These are phyloP conservation scores for Tulasnella calospora DNA, from an alignment of 768 basidiomycete species.

Conservation along the genomic window DNA sequence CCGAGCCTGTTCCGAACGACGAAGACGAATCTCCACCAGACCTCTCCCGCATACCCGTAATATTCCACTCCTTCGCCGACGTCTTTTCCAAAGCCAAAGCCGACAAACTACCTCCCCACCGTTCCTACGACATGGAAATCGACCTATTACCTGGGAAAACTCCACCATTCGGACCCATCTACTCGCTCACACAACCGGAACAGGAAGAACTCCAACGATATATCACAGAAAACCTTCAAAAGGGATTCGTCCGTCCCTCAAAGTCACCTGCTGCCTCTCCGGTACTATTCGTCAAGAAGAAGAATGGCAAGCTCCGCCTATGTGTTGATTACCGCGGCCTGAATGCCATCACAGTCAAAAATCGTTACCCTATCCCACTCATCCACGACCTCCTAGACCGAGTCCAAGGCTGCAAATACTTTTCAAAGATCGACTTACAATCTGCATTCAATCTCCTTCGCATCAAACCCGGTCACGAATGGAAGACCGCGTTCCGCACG, in stretches of 20 bases:
- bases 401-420: conserved; percentile 28
- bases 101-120: no score
- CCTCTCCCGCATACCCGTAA: no score
- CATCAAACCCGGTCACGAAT: conserved; percentile 30
- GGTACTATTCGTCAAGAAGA: conserved; percentile 34
- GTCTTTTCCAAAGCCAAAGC: no score
- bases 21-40: no score
- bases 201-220: conserved; percentile 28
- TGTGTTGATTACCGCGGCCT: conserved; percentile 46
- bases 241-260: conserved; percentile 29
- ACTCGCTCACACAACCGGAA: conserved; percentile 30
- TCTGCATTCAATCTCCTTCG: conserved; percentile 32
- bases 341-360: conserved; percentile 38
- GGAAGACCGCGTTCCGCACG: conserved; percentile 34
- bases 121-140: no score
- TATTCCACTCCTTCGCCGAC: no score
- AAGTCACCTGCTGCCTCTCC: conserved; percentile 30
- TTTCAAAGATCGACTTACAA: conserved; percentile 32
- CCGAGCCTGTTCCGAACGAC: no score
- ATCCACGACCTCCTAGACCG: conserved; percentile 30
- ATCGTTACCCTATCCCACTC: conserved; percentile 31
- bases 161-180: conserved; percentile 27
- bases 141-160: no score
- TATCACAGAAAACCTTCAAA: conserved; percentile 25
- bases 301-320: conserved; percentile 30